A percentile compares a stretch with the other conserved stretches of the same genome.
Evolutionary conservation across 345 rosid species (phyloP).

Genomic region (Murraya paniculata): DNA sequence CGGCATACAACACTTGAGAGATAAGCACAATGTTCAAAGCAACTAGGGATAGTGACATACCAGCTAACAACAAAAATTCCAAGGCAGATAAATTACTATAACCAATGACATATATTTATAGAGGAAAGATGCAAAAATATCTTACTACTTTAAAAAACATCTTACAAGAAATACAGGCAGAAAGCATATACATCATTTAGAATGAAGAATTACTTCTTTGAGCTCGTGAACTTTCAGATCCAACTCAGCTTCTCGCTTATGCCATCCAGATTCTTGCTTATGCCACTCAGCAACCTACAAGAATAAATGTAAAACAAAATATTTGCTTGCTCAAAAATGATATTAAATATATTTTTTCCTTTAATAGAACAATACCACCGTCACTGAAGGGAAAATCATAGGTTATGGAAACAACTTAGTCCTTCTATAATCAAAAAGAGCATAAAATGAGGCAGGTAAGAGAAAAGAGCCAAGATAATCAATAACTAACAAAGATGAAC

Average conservation of each 20-base stretch:
- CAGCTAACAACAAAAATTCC: background rate
- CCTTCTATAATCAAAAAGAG: background rate
- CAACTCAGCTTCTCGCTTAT: conserved; percentile 45
- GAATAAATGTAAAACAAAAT: conserved; percentile 3
- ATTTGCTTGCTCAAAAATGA: background rate
- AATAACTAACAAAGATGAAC: background rate
- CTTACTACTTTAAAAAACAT: conserved; percentile 1
- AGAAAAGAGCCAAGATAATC: background rate
- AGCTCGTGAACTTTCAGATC: conserved; percentile 39
- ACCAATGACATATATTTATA: background rate
- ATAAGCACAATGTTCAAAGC: background rate
- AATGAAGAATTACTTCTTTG: conserved; percentile 39
- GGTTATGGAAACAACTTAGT: background rate
- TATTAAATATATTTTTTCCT: background rate
- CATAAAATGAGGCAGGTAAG: background rate
- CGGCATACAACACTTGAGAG: conserved; percentile 11
- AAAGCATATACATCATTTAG: background rate
- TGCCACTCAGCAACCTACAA: conserved; percentile 40
- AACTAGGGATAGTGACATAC: background rate
- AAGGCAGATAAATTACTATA: background rate
- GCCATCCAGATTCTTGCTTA: conserved; percentile 55
- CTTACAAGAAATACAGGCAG: background rate
- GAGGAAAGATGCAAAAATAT: background rate
- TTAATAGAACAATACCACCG: background rate
- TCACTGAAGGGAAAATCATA: background rate